A percentile compares a stretch with the other conserved stretches of the same genome.
Evolutionary conservation across 352 stramenopile species (phyloP).

Genomic region (Peronospora farinosa): DNA sequence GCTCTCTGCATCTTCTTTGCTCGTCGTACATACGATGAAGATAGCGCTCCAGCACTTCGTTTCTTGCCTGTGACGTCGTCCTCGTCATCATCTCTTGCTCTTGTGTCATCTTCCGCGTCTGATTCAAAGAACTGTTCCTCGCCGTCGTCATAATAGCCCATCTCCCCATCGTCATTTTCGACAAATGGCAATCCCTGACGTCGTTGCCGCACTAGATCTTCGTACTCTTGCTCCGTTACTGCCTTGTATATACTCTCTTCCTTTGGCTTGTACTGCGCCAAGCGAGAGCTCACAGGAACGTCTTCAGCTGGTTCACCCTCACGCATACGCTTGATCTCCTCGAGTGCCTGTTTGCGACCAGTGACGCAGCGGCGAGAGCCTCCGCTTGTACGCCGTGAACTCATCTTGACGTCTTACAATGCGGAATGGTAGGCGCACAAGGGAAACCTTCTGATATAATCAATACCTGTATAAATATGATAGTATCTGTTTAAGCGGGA

Average conservation of each 20-base stretch:
- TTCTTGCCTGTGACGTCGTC: slow-evolving; percentile 45
- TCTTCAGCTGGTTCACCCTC: slow-evolving; percentile 24
- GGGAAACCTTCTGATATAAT: slow-evolving; percentile 7
- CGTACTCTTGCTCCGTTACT: slow-evolving; percentile 83
- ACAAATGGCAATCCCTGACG: slow-evolving; percentile 76
- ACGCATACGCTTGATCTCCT: slow-evolving; percentile 73
- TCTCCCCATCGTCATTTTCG: slow-evolving; percentile 77
- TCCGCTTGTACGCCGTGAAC: slow-evolving; percentile 39
- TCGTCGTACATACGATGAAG: slow-evolving; percentile 62
- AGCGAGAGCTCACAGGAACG: slow-evolving; percentile 27
- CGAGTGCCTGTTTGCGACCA: slow-evolving; percentile 48
- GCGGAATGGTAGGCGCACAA: slow-evolving; percentile 21
- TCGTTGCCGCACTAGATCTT: slow-evolving; percentile 74
- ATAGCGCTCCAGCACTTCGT: slow-evolving; percentile 67
- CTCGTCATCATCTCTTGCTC: slow-evolving; percentile 36
- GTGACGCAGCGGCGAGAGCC: slow-evolving; percentile 32
- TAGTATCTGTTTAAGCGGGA: neutral
- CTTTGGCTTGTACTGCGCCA: slow-evolving; percentile 67
- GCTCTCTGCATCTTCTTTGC: slow-evolving; percentile 82
- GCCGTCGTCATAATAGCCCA: slow-evolving; percentile 86
- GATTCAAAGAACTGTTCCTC: slow-evolving; percentile 88
- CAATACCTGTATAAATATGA: slow-evolving; percentile 1
- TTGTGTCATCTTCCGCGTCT: slow-evolving; percentile 44
- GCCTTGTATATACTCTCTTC: slow-evolving; percentile 80
- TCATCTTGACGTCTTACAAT: slow-evolving; percentile 36